Evolutionary conservation across 2,329 filamentous ascomycete genomes (phyloP), one percentile per base, ranked within the genome.

Genomic region (Nigrospora oryzae): DNA sequence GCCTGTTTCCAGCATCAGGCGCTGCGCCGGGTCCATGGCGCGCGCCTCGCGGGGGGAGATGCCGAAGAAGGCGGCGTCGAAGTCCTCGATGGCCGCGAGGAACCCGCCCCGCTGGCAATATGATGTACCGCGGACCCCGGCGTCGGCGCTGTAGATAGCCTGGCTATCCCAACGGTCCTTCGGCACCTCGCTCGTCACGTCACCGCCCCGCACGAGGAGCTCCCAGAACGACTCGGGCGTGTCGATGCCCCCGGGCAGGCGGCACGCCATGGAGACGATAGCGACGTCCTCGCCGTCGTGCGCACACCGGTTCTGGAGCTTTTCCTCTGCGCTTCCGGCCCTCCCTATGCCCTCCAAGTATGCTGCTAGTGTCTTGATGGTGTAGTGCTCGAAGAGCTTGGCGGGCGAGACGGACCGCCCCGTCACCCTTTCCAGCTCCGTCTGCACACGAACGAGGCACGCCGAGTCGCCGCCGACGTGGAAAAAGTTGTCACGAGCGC

Each of bases 141-240:
- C n/a, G 35, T 36, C 35, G 17, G 35, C n/a, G 35, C 17, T 16
- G 35, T 36, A 15, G 35, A 16, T 36, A 7, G 10, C 35, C 35
- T 36, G 42, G 14, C 31, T 32, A 43, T 59, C 51, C 46, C 61
- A 66, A 11, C 64, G 57, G 17, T 54, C 49, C 4, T 50, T 14
- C 1, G 63, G 58, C 10, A 63, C 52, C 1, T 63, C 59, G 3
- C 44, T 38, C 2, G 49, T 49, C 11, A 58, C 53, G 32, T 59
- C 56, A n/a, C 50, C 48, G 13, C 56, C 57, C 16, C 49, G 40
- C 38, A 54, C 38, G 13, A 63, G 53, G 8, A 67, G 43, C 10
- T 62, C 44, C 64, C 64, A 67, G 10, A 65, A 60, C 2, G 56
- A 53, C 3, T 59, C 56, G 3, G 62, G 61, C 2, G 52, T 51